Evolutionary conservation across 1,139 yeast species (phyloP).

Genomic region (Geotrichum fermentans): DNA sequence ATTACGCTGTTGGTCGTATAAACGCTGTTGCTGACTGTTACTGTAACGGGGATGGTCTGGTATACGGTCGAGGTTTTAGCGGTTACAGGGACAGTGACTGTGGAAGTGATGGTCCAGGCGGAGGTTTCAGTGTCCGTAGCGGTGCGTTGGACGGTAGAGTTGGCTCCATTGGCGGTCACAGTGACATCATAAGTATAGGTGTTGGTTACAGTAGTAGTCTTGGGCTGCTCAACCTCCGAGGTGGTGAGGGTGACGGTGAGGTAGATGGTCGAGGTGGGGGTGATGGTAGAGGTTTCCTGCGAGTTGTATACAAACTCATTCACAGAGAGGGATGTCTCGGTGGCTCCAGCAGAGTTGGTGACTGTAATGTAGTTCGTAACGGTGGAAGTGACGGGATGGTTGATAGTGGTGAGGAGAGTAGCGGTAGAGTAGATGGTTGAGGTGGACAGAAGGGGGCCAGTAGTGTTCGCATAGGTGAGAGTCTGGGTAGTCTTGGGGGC

Average conservation of each 20-base stretch:
- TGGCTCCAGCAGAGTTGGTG: constrained; percentile 5
- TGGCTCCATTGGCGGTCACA: not conserved
- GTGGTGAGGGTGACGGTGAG: constrained; percentile 9
- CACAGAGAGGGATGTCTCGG: constrained; percentile 4
- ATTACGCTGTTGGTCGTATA: constrained; percentile 6
- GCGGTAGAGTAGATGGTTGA: not conserved
- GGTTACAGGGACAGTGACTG: constrained; percentile 16
- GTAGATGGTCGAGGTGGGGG: constrained; percentile 9
- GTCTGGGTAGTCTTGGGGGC: constrained; percentile 1
- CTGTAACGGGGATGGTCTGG: not conserved
- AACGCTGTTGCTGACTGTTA: not conserved
- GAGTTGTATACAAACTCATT: constrained; percentile 14
- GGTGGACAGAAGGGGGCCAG: constrained; percentile 10
- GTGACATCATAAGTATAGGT: constrained; percentile 12
- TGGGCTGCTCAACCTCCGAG: constrained; percentile 8
- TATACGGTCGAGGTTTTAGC: constrained; percentile 5
- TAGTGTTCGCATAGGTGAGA: not conserved
- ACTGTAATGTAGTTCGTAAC: constrained; percentile 9
- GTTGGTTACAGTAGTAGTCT: constrained; percentile 1
- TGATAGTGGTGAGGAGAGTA: constrained; percentile 5
- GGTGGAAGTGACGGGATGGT: constrained; percentile 10
- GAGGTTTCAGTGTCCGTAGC: constrained; percentile 13
- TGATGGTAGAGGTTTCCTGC: constrained; percentile 7
- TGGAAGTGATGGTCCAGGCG: constrained; percentile 10
- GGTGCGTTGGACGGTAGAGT: constrained; percentile 8